Evolutionary conservation across 306 rosid genomes (phyloP).

Genomic region (Inga oerstediana): DNA sequence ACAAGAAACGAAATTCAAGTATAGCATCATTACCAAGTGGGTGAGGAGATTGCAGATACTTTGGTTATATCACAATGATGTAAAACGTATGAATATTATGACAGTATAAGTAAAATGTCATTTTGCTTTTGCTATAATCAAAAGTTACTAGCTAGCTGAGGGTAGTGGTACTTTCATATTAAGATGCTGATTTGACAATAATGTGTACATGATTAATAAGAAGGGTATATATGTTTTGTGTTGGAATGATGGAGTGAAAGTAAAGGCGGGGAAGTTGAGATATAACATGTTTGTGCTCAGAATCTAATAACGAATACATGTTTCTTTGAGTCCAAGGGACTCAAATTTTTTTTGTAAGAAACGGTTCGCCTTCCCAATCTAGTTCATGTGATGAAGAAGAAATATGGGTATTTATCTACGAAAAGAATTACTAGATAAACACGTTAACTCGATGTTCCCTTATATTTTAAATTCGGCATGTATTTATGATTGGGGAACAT

Average conservation of each 20-base stretch:
- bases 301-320: neutral
- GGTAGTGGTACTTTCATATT: neutral
- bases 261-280: constrained; percentile 10
- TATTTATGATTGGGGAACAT: neutral
- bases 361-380: neutral
- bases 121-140: constrained; percentile 11
- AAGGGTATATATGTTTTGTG: neutral
- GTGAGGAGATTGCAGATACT: constrained; percentile 42
- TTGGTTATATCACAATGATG: constrained; percentile 37
- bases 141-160: neutral
- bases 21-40: constrained; percentile 54
- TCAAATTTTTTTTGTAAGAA: neutral
- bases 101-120: neutral
- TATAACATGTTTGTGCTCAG: neutral
- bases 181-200: constrained; percentile 17
- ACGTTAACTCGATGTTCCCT: neutral
- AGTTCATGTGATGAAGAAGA: neutral
- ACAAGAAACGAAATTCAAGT: constrained; percentile 54
- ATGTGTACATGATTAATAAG: neutral
- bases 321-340: constrained; percentile 19
- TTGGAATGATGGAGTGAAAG: constrained; percentile 8
- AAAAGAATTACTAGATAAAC: neutral
- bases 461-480: neutral
- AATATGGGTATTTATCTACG: neutral
- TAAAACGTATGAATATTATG: neutral